phyloP scores from a whole-genome alignment of 2,329 filamentous ascomycete species.

The Knoxdaviesia capensis region DNA sequence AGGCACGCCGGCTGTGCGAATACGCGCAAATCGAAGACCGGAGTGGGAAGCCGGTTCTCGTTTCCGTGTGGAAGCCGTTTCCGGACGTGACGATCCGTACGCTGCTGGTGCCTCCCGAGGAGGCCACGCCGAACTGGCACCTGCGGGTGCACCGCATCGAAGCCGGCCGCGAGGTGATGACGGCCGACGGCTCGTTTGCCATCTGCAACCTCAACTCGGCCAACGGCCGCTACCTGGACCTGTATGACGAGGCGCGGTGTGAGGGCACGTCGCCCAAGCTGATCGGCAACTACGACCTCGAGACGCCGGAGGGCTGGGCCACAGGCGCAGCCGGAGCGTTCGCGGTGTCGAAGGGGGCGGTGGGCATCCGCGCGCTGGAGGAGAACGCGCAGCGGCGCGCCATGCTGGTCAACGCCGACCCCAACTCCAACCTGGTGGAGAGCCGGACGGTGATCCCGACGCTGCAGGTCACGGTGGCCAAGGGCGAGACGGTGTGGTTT shows the following conservation, averaged over 20 bases:
- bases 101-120: slow-evolving; percentile 40
- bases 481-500: slow-evolving; percentile 42
- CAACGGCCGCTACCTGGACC: slow-evolving; percentile 28
- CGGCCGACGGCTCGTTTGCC: slow-evolving; percentile 57
- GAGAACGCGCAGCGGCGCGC: slow-evolving; percentile 29
- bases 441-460: slow-evolving; percentile 53
- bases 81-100: slow-evolving; percentile 45
- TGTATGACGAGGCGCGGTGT: slow-evolving; percentile 21
- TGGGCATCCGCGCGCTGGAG: slow-evolving; percentile 35
- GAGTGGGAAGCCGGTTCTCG: slow-evolving; percentile 35
- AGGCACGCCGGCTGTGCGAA: slow-evolving; percentile 47
- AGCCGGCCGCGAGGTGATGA: slow-evolving; percentile 41
- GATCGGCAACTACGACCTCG: slow-evolving; percentile 39
- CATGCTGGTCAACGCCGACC: slow-evolving; percentile 53
- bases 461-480: slow-evolving; percentile 38
- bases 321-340: slow-evolving; percentile 31
- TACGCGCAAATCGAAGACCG: slow-evolving; percentile 40
- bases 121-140: slow-evolving; percentile 46
- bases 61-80: slow-evolving; percentile 53
- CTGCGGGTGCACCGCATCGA: slow-evolving; percentile 41
- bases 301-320: slow-evolving; percentile 30
- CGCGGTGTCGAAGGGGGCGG: slow-evolving; percentile 33
- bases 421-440: slow-evolving; percentile 60
- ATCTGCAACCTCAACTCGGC: slow-evolving; percentile 32
- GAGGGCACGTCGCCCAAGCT: slow-evolving; percentile 34